These are phyloP conservation scores for Desmodesmus armatus DNA, from an alignment of 139 green algal genomes.

Conservation along the genomic window DNA sequence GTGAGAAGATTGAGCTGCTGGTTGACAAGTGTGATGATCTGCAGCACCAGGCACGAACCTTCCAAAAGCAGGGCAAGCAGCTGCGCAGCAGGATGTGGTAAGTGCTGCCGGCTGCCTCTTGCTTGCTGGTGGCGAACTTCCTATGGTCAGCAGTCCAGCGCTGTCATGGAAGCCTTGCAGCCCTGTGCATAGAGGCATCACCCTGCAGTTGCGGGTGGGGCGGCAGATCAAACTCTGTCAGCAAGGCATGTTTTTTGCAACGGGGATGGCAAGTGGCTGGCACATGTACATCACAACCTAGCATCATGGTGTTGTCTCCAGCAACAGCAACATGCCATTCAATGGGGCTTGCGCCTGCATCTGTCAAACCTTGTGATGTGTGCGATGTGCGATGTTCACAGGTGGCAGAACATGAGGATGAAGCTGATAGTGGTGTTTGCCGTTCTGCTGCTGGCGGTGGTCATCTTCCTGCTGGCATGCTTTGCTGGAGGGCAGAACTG, in stretches of 20 bases:
- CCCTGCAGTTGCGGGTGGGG: background rate
- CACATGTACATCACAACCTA: too few species aligned
- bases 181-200: background rate
- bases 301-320: too few species aligned
- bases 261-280: too few species aligned
- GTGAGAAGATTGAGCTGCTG: constrained; percentile 95
- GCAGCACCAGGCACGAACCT: constrained; percentile 59
- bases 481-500: constrained; percentile 49
- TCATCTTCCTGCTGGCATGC: constrained; percentile 78
- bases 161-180: background rate
- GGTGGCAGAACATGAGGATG: constrained; percentile 89
- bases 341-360: too few species aligned
- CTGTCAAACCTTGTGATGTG: background rate
- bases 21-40: constrained; percentile 93
- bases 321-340: too few species aligned
- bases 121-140: too few species aligned
- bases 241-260: too few species aligned
- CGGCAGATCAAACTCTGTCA: background rate
- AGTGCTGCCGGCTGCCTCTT: too few species aligned
- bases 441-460: constrained; percentile 54
- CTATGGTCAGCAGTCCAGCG: too few species aligned
- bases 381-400: background rate
- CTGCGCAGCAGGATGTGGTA: constrained; percentile 85
- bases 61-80: constrained; percentile 67
- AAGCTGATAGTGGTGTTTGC: constrained; percentile 68